Base-by-base conservation (phyloP, 2,329 filamentous ascomycete genomes). In the Sordariomycetes sp. region DNA sequence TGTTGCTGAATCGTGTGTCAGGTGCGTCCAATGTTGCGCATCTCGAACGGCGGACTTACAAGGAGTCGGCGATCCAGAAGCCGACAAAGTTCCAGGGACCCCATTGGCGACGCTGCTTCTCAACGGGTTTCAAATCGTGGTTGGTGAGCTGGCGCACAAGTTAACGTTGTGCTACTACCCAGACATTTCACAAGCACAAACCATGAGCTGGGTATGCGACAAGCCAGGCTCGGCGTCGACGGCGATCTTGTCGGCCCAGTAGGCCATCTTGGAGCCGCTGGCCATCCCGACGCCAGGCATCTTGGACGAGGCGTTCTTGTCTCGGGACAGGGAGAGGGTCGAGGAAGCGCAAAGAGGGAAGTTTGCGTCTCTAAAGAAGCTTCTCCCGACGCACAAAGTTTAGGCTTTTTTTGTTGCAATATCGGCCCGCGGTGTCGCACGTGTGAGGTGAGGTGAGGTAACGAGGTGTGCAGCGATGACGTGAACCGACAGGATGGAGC, bases 41-140 rank as follows among this genome's bases (percentile, higher is more conserved):
- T n/a, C n/a, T n/a, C n/a, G n/a, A n/a, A n/a, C n/a, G n/a, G n/a
- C n/a, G n/a, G n/a, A n/a, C n/a, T n/a, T n/a, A n/a, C n/a, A n/a
- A 86, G 1, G 77, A 82, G 58, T 90, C 84, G 20, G 83, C 81
- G 48, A 92, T 72, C 85, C 85, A 90, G 53, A 92, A 92, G 11
- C 77, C 83, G 26, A 94, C 82, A 53, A 87, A 94, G 57, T 94
- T 94, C 76, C 82, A 86, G 20, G 82, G 64, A 14, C 79, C 78
- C 87, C 88, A 95, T 71, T 85, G 75, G 35, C 88, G 77, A 38
- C 86, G 75, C 42, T 75, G 76, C 12, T 77, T 78, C 53, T 93
- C 86, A 33, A 95, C 86, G 49, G 77, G 67, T 53, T 86, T 87
- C 43, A 92, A 67, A 58, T 92, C 85, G 54, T 85, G 62, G 56